Base-by-base conservation (phyloP, 371 early-diverging fungal genomes). In the Amoeboaphelidium protococcarum region DNA sequence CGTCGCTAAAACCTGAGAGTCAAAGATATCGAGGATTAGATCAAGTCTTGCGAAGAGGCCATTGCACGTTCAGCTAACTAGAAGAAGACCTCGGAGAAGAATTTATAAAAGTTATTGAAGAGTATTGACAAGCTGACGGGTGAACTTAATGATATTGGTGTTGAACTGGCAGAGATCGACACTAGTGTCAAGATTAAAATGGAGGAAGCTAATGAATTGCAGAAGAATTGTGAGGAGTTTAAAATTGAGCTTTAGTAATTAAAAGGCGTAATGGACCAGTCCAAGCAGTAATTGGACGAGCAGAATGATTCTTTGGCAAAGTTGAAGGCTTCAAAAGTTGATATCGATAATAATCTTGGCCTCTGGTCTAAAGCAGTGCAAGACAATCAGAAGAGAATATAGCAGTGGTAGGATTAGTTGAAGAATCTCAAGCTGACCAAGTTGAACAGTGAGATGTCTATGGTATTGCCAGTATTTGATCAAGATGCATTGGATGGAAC, bases 211-310 rank as follows among this genome's bases (percentile, higher is more conserved):
- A 49, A n/a, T 13, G 47, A 56, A 13, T 46, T 60, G 10, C 25
- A 56, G 31, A 27, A 23, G 23, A 41, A 48, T 13, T 42, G 53
- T 19, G 19, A 51, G 2, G 47, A 43, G 24, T 50, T 68, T 47
- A 54, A 68, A 48, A 51, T 42, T 10, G 55, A 57, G 25, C 67
- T 67, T 46, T 63, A 69, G 40, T 62, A 64, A 13, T 62, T 91
- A 20, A 82, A 80, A 50, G 69, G 75, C 23, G 80, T 73, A 22
- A 85, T 87, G 19, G 85, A 86, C 47, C 71, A 74, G 25, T 58
- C 88, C 25, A 62, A 66, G n/a, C 79, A 80, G 23, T 71, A 78
- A 42, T 80, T 91, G 41, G 76, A 73, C 25, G 52, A 45, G 0
- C 45, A 67, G 6, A 70, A 71, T 44, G 68, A 69, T 41, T 63